Percentiles rank a stretch among this genome's conserved stretches.
Evolutionary conservation across 169 alveolate species (phyloP).

Genomic region (Babesia gibsoni): DNA sequence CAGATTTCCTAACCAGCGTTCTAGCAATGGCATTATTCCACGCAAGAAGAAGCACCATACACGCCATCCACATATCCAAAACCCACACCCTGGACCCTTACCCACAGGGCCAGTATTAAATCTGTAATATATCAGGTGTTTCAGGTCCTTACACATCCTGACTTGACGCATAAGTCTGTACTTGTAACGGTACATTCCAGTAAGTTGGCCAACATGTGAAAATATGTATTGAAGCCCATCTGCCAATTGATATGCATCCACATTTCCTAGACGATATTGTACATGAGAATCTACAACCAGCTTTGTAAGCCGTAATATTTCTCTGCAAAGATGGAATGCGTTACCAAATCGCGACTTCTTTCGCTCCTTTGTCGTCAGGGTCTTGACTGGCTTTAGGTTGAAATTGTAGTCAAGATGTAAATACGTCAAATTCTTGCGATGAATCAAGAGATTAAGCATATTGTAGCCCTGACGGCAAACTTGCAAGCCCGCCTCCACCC

Average conservation of each 20-base stretch:
- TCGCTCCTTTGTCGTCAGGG: constrained; percentile 99
- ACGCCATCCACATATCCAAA: constrained; percentile 99
- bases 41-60: constrained; percentile 98
- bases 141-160: constrained; percentile 99
- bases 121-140: constrained; percentile 98
- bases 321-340: constrained; percentile 99
- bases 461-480: constrained; percentile 99
- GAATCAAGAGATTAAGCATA: constrained; percentile 97
- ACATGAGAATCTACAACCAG: constrained; percentile 98
- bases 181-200: constrained; percentile 99
- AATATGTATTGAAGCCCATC: constrained; percentile 99
- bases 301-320: constrained; percentile 96
- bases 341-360: constrained; percentile 99
- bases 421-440: constrained; percentile 97
- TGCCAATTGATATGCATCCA: constrained; percentile 99
- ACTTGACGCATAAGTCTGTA: constrained; percentile 99
- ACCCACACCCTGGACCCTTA: constrained; percentile 99
- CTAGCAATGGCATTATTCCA: constrained; percentile 98
- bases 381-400: constrained; percentile 99
- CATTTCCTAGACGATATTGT: constrained; percentile 97
- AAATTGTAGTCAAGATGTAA: constrained; percentile 99
- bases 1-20: constrained; percentile 99
- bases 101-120: constrained; percentile 99
- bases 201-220: constrained; percentile 99
- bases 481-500: constrained; percentile 99